These are phyloP conservation scores for Eleusine coracana DNA, from an alignment of 176 grass and related monocot species.

Conservation along the genomic window DNA sequence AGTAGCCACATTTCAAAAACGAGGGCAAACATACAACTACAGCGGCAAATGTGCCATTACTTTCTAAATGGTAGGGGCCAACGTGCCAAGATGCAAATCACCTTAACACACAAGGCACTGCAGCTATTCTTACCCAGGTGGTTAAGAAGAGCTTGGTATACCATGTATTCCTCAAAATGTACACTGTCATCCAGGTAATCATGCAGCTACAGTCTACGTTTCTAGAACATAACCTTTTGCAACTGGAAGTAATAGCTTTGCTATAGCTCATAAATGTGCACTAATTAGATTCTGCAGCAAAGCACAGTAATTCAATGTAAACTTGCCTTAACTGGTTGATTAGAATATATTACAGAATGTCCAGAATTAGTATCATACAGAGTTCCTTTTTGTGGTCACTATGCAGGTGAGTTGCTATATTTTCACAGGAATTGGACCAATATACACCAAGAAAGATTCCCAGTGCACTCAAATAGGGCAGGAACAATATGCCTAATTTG, in stretches of 20 bases:
- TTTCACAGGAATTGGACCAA: background rate
- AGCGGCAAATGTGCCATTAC: too few relatives aligned
- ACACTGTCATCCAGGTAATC: background rate
- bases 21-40: too few relatives aligned
- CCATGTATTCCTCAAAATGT: background rate
- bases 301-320: background rate
- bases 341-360: background rate
- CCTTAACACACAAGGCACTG: background rate
- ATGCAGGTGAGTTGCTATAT: constrained; percentile 16
- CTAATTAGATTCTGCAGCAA: background rate
- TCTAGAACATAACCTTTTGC: background rate
- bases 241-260: background rate
- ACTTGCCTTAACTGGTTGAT: background rate
- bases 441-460: background rate
- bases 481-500: background rate
- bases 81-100: too few relatives aligned
- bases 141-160: background rate
- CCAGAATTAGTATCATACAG: background rate
- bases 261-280: background rate
- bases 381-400: background rate
- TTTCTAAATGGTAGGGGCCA: too few relatives aligned
- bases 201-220: background rate
- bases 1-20: too few relatives aligned
- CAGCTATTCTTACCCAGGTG: background rate
- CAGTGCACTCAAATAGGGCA: background rate